Conservation (phyloP, 768 basidiomycete species). For the Mycena rebaudengoi region DNA sequence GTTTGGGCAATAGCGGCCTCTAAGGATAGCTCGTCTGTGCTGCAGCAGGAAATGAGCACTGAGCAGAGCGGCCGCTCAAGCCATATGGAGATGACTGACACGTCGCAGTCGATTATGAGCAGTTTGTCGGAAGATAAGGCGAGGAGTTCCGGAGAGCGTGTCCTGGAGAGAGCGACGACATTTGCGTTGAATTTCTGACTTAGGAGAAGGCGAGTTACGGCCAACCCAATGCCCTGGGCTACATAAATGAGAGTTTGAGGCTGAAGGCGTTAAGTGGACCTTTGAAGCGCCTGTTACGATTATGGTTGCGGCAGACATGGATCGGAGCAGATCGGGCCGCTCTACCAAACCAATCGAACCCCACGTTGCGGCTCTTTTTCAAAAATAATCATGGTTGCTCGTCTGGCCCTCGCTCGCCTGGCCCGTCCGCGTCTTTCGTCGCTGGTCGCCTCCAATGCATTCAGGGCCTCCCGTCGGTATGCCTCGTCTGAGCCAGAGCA, state of each 20-base stretch:
- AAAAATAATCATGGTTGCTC: slow-evolving; percentile 64
- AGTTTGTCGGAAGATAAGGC: slow-evolving; percentile 59
- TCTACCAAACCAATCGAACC: no score
- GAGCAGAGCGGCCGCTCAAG: neutral
- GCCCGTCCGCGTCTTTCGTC: slow-evolving; percentile 60
- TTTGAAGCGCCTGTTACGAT: slow-evolving; percentile 89
- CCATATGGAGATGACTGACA: slow-evolving; percentile 65
- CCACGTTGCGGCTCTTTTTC: no score
- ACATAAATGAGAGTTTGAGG: slow-evolving; percentile 8
- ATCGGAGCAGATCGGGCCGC: no score
- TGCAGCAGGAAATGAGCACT: slow-evolving; percentile 40
- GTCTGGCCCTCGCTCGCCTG: slow-evolving; percentile 71
- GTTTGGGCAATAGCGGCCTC: slow-evolving; percentile 64
- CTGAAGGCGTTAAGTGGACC: slow-evolving; percentile 41
- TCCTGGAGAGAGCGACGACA: slow-evolving; percentile 82
- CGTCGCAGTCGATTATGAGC: slow-evolving; percentile 71
- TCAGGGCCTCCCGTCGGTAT: slow-evolving; percentile 64
- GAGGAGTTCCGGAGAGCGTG: slow-evolving; percentile 69
- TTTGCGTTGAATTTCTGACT: slow-evolving; percentile 63
- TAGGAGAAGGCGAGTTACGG: slow-evolving; percentile 75
- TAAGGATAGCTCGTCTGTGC: slow-evolving; percentile 66
- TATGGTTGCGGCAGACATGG: slow-evolving; percentile 58
- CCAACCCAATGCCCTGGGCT: slow-evolving; percentile 77
- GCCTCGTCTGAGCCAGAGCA: slow-evolving; percentile 63
- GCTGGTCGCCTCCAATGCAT: slow-evolving; percentile 48